phyloP scores from a whole-genome alignment of 176 grass and related monocot genomes.

The Juncus effusus region DNA sequence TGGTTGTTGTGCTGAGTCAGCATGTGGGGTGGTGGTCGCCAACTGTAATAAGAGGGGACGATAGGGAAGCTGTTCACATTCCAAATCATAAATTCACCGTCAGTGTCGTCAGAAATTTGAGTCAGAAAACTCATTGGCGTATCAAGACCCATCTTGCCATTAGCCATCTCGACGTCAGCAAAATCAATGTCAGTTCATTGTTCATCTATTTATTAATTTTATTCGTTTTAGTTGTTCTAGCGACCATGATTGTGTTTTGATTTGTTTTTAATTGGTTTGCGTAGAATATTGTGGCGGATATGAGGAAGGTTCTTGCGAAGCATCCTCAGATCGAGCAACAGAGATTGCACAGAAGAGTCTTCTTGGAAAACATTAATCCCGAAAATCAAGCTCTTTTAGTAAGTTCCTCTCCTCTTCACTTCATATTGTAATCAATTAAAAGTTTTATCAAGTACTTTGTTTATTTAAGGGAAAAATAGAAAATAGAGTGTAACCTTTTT shows the following conservation, averaged over 20 bases:
- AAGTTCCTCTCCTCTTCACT: constrained; percentile 32
- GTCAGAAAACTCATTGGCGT: constrained; percentile 83
- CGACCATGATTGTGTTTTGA: constrained; percentile 15
- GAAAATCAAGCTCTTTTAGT: constrained; percentile 96
- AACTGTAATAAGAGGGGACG: constrained; percentile 90
- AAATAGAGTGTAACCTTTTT: not conserved
- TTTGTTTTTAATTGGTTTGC: constrained; percentile 27
- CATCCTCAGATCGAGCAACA: constrained; percentile 91
- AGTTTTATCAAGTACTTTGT: constrained; percentile 16
- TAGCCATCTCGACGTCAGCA: constrained; percentile 93
- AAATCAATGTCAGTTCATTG: constrained; percentile 70
- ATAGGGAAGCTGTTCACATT: constrained; percentile 94
- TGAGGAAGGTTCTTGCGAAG: constrained; percentile 95
- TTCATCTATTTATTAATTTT: not conserved
- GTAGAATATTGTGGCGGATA: constrained; percentile 89
- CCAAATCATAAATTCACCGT: constrained; percentile 98
- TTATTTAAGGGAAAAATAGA: constrained; percentile 7
- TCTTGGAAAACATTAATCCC: constrained; percentile 89
- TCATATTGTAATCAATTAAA: constrained; percentile 15
- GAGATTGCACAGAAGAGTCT: constrained; percentile 88
- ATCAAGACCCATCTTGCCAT: constrained; percentile 97
- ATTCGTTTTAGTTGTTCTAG: constrained; percentile 7
- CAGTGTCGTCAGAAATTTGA: constrained; percentile 86
- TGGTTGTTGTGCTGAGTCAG: constrained; percentile 40
- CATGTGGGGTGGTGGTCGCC: constrained; percentile 98